phyloP scores from a whole-genome alignment of 73 alveolate species.

The Tetrahymena malaccensis region DNA sequence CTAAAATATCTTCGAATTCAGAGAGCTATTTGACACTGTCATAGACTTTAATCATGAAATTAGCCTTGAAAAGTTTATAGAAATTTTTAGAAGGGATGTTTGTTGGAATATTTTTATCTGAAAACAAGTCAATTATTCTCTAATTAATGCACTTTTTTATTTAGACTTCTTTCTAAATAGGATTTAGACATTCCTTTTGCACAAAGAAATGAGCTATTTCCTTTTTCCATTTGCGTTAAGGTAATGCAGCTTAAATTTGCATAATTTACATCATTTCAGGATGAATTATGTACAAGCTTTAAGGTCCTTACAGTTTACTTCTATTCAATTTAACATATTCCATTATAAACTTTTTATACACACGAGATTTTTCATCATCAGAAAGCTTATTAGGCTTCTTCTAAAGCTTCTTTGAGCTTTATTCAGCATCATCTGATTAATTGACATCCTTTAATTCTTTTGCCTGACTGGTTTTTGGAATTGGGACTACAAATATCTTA shows the following conservation, averaged over 20 bases:
- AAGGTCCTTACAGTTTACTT: not conserved
- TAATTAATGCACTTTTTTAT: not conserved
- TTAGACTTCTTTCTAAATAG: not conserved
- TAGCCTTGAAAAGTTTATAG: not conserved
- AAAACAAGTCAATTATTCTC: not conserved
- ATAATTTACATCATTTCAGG: not conserved
- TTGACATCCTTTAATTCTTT: not conserved
- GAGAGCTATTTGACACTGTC: not conserved
- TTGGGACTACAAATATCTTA: not conserved
- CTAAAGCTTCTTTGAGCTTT: not conserved
- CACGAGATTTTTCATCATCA: not conserved
- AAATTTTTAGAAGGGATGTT: not conserved
- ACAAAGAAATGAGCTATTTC: not conserved
- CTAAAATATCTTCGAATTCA: not conserved
- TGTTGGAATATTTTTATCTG: not conserved
- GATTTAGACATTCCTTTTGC: not conserved
- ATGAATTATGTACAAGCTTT: not conserved
- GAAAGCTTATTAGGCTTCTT: not conserved
- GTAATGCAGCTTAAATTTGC: not conserved
- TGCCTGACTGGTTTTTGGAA: not conserved
- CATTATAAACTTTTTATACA: not conserved
- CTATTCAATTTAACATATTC: not conserved
- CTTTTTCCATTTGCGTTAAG: not conserved
- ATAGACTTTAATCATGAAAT: not conserved
- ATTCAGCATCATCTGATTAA: not conserved